phyloP scores from a whole-genome alignment of 2,329 filamentous ascomycete genomes.

The Thelonectria blattea region DNA sequence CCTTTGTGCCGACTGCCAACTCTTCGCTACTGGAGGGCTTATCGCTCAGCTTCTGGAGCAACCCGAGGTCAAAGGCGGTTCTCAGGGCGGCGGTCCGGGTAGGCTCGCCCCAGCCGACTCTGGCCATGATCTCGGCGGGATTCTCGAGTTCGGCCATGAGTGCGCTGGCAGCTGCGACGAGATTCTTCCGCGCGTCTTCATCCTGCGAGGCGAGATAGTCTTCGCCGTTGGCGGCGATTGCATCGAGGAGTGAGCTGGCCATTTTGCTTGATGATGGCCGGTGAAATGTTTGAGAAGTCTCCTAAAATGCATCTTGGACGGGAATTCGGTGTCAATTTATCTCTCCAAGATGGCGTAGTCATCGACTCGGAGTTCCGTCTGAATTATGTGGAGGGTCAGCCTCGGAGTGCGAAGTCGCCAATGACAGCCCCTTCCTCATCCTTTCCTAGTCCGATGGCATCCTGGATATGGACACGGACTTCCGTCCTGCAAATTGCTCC shows the following conservation, averaged over 20 bases:
- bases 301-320: too few relatives aligned
- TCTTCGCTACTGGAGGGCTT: conserved; percentile 15
- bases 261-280: not conserved
- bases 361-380: too few relatives aligned
- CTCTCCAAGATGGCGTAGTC: too few relatives aligned
- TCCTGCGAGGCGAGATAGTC: conserved; percentile 10
- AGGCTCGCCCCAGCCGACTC: conserved; percentile 27
- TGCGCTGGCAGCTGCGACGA: conserved; percentile 15
- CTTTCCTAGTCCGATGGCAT: too few relatives aligned
- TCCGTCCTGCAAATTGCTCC: too few relatives aligned
- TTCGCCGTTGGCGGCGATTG: conserved; percentile 18
- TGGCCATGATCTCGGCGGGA: conserved; percentile 23
- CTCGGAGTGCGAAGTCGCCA: too few relatives aligned
- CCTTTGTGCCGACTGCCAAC: conserved; percentile 18
- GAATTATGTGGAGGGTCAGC: too few relatives aligned
- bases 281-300: too few relatives aligned
- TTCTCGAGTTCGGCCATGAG: conserved; percentile 25
- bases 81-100: conserved; percentile 24
- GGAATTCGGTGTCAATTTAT: too few relatives aligned
- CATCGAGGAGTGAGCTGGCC: conserved; percentile 13
- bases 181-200: conserved; percentile 13
- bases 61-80: conserved; percentile 25
- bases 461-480: too few relatives aligned
- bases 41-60: conserved; percentile 23
- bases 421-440: too few relatives aligned